These are phyloP conservation scores for Candida tibetensis DNA, from an alignment of 805 yeast species.

Conservation along the genomic window DNA sequence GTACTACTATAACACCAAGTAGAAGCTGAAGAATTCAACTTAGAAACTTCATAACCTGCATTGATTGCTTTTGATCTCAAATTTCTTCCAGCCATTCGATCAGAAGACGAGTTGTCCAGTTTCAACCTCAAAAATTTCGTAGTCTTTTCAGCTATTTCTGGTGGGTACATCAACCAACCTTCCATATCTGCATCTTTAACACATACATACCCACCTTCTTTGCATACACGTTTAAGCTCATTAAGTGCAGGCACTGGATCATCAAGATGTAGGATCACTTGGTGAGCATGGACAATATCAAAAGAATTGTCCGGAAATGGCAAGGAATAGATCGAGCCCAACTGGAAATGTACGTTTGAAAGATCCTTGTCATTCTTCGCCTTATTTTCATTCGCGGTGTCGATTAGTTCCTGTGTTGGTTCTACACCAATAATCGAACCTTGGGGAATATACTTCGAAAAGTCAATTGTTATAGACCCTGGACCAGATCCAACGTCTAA, in stretches of 20 bases:
- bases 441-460: slow-evolving; percentile 26
- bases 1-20: slow-evolving; percentile 15
- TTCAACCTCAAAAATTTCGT: too few relatives aligned
- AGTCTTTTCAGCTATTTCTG: too few relatives aligned
- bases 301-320: slow-evolving; percentile 35
- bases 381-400: slow-evolving; percentile 17
- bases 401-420: slow-evolving; percentile 27
- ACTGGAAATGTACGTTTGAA: slow-evolving; percentile 22
- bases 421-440: slow-evolving; percentile 33
- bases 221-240: slow-evolving; percentile 37
- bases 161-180: slow-evolving; percentile 18
- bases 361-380: background rate
- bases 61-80: slow-evolving; percentile 15
- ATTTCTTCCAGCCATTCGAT: slow-evolving; percentile 15
- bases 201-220: slow-evolving; percentile 32
- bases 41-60: slow-evolving; percentile 16
- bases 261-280: slow-evolving; percentile 35
- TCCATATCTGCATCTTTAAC: slow-evolving; percentile 29
- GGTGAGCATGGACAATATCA: slow-evolving; percentile 40
- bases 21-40: slow-evolving; percentile 12
- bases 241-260: slow-evolving; percentile 31
- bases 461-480: slow-evolving; percentile 36
- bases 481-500: slow-evolving; percentile 47
- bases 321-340: slow-evolving; percentile 29
- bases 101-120: slow-evolving; percentile 13